Conservation (phyloP, 805 yeast species). For the Naumovozyma baii region DNA sequence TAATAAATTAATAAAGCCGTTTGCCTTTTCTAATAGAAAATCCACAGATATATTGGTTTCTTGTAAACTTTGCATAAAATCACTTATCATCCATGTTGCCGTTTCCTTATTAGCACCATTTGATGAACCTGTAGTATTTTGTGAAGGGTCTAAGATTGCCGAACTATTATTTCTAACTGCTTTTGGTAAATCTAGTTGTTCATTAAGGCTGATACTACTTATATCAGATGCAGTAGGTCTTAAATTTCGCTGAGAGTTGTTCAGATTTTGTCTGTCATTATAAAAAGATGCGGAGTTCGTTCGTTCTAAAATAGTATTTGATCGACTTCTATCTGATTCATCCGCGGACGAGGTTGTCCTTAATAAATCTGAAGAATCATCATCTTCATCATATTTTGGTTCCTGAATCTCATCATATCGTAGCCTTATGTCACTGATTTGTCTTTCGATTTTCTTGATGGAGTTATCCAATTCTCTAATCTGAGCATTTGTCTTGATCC, state of each 20-base stretch:
- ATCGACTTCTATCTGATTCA: not conserved
- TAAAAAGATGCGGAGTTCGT: not conserved
- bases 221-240: not conserved
- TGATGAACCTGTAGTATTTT: not conserved
- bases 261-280: not conserved
- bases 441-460: slow-evolving; percentile 22
- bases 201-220: not conserved
- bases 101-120: slow-evolving; percentile 15
- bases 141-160: not conserved
- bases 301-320: not conserved
- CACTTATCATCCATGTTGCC: slow-evolving; percentile 31
- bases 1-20: slow-evolving; percentile 51
- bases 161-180: not conserved
- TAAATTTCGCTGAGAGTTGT: not conserved
- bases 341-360: not conserved
- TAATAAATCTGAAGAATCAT: slow-evolving; percentile 1
- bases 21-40: slow-evolving; percentile 43
- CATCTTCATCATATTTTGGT: slow-evolving; percentile 2
- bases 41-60: slow-evolving; percentile 19
- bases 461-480: slow-evolving; percentile 25
- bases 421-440: slow-evolving; percentile 16
- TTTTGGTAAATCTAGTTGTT: not conserved
- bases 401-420: slow-evolving; percentile 16
- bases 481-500: slow-evolving; percentile 27
- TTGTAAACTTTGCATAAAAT: slow-evolving; percentile 28